Evolutionary conservation across 2,329 filamentous ascomycete species (phyloP).

Genomic region (Penicillium brasilianum): DNA sequence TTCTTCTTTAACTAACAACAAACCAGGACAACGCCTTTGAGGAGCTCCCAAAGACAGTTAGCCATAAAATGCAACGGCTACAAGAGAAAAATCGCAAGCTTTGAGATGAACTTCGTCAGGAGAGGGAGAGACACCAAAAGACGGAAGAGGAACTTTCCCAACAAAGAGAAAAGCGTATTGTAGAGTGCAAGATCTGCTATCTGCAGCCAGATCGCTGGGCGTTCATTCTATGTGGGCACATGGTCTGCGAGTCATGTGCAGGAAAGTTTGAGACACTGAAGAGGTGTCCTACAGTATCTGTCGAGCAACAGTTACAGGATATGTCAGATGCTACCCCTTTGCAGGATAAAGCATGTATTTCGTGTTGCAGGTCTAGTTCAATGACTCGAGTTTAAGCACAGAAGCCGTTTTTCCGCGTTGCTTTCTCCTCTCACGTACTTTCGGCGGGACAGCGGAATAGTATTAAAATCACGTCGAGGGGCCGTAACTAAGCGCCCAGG

Average conservation of each 20-base stretch:
- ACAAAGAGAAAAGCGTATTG: background rate
- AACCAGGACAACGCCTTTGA: conserved; percentile 7
- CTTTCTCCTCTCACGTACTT: too few species aligned
- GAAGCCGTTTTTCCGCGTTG: too few species aligned
- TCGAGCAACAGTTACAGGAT: background rate
- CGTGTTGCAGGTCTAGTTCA: too few species aligned
- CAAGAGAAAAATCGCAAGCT: conserved; percentile 18
- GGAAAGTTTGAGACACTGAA: background rate
- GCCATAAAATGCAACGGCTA: conserved; percentile 14
- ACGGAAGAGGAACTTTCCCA: conserved; percentile 1
- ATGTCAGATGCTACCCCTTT: background rate
- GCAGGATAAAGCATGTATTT: too few species aligned
- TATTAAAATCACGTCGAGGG: too few species aligned
- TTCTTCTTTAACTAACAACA: conserved; percentile 1
- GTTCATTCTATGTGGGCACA: background rate
- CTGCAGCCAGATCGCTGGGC: background rate
- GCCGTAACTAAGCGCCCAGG: too few species aligned
- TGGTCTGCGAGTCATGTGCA: background rate
- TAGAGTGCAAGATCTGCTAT: background rate
- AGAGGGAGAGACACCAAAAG: conserved; percentile 12
- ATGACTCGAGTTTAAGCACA: too few species aligned
- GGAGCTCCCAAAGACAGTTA: conserved; percentile 16
- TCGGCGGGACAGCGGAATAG: too few species aligned
- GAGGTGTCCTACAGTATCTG: background rate
- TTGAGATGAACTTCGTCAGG: conserved; percentile 19